Evolutionary conservation across 2,329 filamentous ascomycete genomes (phyloP).

Genomic region (Lasiodiplodia hormozganensis): DNA sequence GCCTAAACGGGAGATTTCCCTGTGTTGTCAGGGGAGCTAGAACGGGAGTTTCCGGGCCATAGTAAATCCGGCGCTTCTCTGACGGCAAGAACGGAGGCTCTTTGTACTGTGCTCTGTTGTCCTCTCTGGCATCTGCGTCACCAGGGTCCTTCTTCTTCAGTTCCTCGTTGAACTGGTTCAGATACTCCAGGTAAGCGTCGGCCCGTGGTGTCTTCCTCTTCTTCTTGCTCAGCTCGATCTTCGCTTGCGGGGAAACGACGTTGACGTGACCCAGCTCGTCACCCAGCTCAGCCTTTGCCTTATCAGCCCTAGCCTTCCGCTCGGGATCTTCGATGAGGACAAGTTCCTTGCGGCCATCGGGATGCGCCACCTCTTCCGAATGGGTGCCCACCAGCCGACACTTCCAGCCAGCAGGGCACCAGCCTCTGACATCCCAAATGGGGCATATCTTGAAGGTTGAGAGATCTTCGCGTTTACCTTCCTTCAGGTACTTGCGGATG

Average conservation of each 20-base stretch:
- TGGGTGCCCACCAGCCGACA: slow-evolving; percentile 91
- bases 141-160: slow-evolving; percentile 38
- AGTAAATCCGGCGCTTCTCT: slow-evolving; percentile 93
- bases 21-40: slow-evolving; percentile 96
- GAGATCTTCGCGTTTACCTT: slow-evolving; percentile 82
- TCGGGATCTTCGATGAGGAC: slow-evolving; percentile 68
- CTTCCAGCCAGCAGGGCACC: slow-evolving; percentile 88
- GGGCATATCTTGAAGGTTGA: slow-evolving; percentile 80
- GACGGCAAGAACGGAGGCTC: slow-evolving; percentile 89
- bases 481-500: slow-evolving; percentile 80
- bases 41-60: slow-evolving; percentile 89
- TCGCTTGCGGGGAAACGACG: slow-evolving; percentile 71
- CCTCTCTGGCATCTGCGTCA: slow-evolving; percentile 54
- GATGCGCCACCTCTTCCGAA: slow-evolving; percentile 77
- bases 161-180: slow-evolving; percentile 58
- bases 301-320: slow-evolving; percentile 54
- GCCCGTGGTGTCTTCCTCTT: slow-evolving; percentile 74
- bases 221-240: slow-evolving; percentile 77
- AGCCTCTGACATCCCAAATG: slow-evolving; percentile 76
- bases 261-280: slow-evolving; percentile 74
- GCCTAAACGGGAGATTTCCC: slow-evolving; percentile 92
- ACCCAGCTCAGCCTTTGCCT: slow-evolving; percentile 45
- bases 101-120: slow-evolving; percentile 79
- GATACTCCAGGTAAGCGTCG: slow-evolving; percentile 78
- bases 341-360: slow-evolving; percentile 84